Conservation (phyloP, 352 stramenopile genomes). For the Pythium scleroteichum region DNA sequence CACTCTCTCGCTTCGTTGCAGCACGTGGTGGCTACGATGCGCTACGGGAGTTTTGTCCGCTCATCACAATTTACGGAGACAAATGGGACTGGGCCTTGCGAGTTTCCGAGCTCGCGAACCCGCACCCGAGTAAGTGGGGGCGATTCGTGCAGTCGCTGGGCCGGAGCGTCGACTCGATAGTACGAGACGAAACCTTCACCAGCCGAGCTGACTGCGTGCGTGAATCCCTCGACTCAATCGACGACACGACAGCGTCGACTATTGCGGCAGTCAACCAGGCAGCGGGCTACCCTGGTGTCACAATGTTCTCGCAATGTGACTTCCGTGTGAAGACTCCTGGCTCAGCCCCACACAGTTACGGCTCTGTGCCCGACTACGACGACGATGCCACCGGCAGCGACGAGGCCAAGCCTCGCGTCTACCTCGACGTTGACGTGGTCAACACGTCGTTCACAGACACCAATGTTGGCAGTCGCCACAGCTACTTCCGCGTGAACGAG, state of each 20-base stretch:
- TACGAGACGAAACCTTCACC: conserved; percentile 4
- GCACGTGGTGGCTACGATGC: conserved; percentile 37
- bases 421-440: conserved; percentile 86
- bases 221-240: neutral
- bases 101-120: conserved; percentile 11
- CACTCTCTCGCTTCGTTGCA: conserved; percentile 41
- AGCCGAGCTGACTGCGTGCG: neutral
- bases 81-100: conserved; percentile 15
- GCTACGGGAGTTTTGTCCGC: conserved; percentile 38
- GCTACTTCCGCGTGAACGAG: conserved; percentile 87
- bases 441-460: conserved; percentile 88
- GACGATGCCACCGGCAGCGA: conserved; percentile 1
- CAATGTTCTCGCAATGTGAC: neutral
- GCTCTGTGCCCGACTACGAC: neutral
- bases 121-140: neutral
- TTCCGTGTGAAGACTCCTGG: neutral
- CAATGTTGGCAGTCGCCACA: conserved; percentile 84
- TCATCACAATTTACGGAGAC: conserved; percentile 70
- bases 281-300: conserved; percentile 5
- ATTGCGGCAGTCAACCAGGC: neutral
- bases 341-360: conserved; percentile 3
- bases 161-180: conserved; percentile 2
- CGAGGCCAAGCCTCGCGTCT: conserved; percentile 32
- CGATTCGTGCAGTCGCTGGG: conserved; percentile 6
- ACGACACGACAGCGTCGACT: neutral